Percentiles rank a stretch among this genome's conserved stretches.
phyloP scores from a whole-genome alignment of 768 basidiomycete species.

The Tulasnella calospora region DNA sequence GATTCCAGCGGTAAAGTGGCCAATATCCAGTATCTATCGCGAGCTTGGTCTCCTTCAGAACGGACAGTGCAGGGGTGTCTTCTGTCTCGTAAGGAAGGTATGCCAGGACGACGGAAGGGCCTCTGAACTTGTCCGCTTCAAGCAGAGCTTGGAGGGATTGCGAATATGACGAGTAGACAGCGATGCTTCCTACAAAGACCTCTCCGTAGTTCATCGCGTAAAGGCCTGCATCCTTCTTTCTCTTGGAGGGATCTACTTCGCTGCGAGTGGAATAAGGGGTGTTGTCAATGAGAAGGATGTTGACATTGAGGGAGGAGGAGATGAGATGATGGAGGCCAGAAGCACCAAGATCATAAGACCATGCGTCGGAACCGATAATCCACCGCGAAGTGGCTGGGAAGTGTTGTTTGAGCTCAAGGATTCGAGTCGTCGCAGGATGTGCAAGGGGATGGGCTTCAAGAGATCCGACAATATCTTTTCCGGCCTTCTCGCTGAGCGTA shows the following conservation, averaged over 20 bases:
- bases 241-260: conserved; percentile 59
- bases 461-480: conserved; percentile 50
- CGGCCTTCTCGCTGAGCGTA: conserved; percentile 54
- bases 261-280: conserved; percentile 79
- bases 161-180: conserved; percentile 91
- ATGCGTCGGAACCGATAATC: conserved; percentile 98
- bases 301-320: conserved; percentile 84
- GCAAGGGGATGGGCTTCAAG: conserved; percentile 42
- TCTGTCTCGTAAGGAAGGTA: conserved; percentile 88
- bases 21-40: conserved; percentile 96
- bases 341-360: conserved; percentile 95
- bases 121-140: conserved; percentile 85
- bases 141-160: conserved; percentile 87
- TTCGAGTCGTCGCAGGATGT: conserved; percentile 47
- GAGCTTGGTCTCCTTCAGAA: conserved; percentile 96
- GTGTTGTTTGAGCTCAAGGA: conserved; percentile 55
- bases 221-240: conserved; percentile 93
- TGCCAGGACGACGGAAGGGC: conserved; percentile 87
- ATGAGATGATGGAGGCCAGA: conserved; percentile 94
- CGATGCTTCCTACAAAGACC: conserved; percentile 91
- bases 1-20: conserved; percentile 98
- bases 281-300: conserved; percentile 92
- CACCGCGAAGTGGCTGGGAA: conserved; percentile 73
- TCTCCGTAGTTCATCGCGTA: conserved; percentile 99
- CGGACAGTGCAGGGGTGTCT: conserved; percentile 69